Conservation (phyloP, 441 rosid species). For the Eugenia klotzschiana region DNA sequence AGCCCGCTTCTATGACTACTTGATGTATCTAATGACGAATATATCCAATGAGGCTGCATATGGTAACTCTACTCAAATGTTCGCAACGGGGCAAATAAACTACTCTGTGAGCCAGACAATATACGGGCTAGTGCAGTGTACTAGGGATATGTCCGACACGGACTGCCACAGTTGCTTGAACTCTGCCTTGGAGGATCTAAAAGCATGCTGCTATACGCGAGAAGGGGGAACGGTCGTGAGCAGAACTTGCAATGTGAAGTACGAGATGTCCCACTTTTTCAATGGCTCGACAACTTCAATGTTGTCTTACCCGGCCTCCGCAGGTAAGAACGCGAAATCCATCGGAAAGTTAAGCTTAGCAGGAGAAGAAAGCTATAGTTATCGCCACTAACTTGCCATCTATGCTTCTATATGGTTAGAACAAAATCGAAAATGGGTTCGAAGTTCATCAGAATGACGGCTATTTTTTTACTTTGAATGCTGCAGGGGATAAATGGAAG, state of each 20-base stretch:
- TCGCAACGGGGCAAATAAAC: conserved; percentile 6
- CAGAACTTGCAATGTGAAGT: conserved; percentile 15
- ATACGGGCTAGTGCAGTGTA: conserved; percentile 17
- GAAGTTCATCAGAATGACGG: not conserved
- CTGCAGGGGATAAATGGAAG: conserved; percentile 1
- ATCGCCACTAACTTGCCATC: not conserved
- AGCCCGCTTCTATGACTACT: not conserved
- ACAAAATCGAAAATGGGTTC: not conserved
- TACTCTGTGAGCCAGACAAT: not conserved
- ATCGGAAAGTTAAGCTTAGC: not conserved
- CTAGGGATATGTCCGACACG: not conserved
- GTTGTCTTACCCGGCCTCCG: not conserved
- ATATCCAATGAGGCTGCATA: not conserved
- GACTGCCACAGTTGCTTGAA: conserved; percentile 4
- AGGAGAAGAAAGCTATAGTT: not conserved
- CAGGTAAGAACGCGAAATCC: not conserved
- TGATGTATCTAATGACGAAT: not conserved
- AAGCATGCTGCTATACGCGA: not conserved
- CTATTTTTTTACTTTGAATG: not conserved
- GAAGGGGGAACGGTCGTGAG: conserved; percentile 15
- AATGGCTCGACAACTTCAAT: not conserved
- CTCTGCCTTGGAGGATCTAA: not conserved
- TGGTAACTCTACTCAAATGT: not conserved
- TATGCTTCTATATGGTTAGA: not conserved
- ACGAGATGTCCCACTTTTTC: conserved; percentile 9